Base-by-base conservation (phyloP, 805 yeast species). In the Sugiyamaella valdiviana region DNA sequence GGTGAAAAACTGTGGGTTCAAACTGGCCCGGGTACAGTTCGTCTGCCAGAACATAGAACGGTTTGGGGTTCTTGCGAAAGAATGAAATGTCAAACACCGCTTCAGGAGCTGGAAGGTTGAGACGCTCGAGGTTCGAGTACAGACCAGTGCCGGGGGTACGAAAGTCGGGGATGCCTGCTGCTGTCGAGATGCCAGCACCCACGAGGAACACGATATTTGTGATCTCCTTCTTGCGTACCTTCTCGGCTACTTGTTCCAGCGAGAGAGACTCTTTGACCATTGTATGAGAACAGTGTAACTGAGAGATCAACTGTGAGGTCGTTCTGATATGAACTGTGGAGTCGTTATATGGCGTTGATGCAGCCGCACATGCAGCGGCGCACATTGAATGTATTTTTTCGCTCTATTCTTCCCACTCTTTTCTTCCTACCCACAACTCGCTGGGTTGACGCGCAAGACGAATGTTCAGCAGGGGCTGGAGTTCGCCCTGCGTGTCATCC, bases 161-260 rank as follows among this genome's bases (percentile, higher is more conserved):
- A 64, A 91, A 91, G 64, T 91, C 99, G 0, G 98, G 99, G 41
- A 90, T 91, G 0, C 98, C 99, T 42, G 95, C 89, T 2, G 85
- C 73, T 0, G 98, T 91, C 2, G 96, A 87, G 36, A 89, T 81
- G 1, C 99, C 99, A 0, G 99, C 99, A 1, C 99, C 99, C 26
- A 57, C 68, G 63, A 67, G 55, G 52, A 67, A 64, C 5, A 64
- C 62, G 19, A 66, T 58, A 17, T 63, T 62, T 36, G 53, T 51
- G 49, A 53, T 54, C 17, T 45, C 22, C 15, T 51, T 55, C 1
- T 51, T 42, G 21, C 41, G 47, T n/a, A 61, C 35, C n/a, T 39
- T 29, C 9, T 44, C 50, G 9, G 61, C 63, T 9, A 60, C 51
- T 5, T 44, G 45, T n/a, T 54, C 51, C 21, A 55, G 22, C 4